phyloP scores from a whole-genome alignment of 139 green algal genomes.

The Coelastrella sp. region DNA sequence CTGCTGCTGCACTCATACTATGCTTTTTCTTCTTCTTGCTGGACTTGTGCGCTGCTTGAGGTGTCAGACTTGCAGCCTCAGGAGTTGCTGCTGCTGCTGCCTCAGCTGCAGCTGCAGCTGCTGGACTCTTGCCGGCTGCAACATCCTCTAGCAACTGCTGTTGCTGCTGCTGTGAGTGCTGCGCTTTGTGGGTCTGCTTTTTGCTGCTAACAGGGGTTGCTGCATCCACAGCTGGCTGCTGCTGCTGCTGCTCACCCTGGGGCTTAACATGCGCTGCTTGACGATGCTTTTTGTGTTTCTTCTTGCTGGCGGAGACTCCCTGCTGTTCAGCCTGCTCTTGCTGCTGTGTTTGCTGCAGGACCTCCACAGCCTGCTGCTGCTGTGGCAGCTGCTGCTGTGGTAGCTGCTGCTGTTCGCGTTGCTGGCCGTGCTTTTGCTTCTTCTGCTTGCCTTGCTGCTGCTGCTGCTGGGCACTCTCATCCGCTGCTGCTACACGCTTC shows the following conservation, averaged over 20 bases:
- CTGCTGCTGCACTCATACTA: neutral
- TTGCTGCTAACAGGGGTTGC: neutral
- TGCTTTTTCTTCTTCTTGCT: constrained; percentile 3
- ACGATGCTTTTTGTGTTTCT: constrained; percentile 1
- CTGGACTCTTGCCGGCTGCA: neutral
- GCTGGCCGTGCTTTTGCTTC: constrained; percentile 37
- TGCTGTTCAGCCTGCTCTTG: constrained; percentile 23
- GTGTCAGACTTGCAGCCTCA: neutral
- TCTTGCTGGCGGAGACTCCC: neutral
- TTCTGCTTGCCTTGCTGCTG: neutral
- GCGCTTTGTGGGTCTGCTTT: constrained; percentile 10
- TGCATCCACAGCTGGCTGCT: neutral
- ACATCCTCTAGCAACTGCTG: constrained; percentile 20
- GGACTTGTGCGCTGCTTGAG: neutral
- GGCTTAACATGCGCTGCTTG: neutral
- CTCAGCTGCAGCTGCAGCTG: no score
- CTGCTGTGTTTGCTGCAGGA: neutral
- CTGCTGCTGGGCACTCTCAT: neutral
- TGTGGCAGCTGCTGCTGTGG: constrained; percentile 13
- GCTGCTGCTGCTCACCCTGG: neutral
- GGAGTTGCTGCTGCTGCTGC: constrained; percentile 16
- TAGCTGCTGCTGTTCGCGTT: neutral
- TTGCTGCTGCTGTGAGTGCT: constrained; percentile 14
- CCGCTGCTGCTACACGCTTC: neutral
- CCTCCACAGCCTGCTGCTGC: neutral